Conservation (phyloP, 805 yeast species). For the Scheffersomyces lignosus region DNA sequence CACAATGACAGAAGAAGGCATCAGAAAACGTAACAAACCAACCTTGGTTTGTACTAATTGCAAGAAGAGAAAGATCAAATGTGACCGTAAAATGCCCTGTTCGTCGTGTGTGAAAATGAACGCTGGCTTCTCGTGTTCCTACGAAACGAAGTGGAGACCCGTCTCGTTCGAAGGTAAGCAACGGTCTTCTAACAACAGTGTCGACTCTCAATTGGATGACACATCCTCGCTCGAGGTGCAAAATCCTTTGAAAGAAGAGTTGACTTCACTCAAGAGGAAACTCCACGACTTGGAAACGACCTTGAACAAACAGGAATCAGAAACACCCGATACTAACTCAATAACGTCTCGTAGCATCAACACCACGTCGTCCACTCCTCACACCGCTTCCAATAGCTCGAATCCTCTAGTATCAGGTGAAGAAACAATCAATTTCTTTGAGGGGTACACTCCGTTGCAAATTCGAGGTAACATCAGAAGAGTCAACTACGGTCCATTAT, state of each 20-base stretch:
- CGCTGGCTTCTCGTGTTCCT: conserved; percentile 16
- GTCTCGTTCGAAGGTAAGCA: neutral
- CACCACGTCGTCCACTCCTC: neutral
- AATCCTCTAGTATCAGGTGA: neutral
- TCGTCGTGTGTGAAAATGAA: conserved; percentile 24
- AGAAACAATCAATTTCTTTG: conserved; percentile 21
- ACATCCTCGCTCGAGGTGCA: neutral
- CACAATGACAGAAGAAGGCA: conserved; percentile 5
- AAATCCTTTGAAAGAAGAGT: neutral
- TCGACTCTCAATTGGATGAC: too few relatives aligned
- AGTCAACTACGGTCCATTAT: conserved; percentile 37
- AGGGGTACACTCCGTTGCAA: conserved; percentile 28
- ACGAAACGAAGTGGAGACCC: conserved; percentile 18
- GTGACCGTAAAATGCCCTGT: conserved; percentile 29
- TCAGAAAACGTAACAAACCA: conserved; percentile 19
- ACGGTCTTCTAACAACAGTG: too few relatives aligned
- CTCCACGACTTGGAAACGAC: neutral
- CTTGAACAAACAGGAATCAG: neutral
- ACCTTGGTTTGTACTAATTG: conserved; percentile 31
- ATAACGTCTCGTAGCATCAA: neutral
- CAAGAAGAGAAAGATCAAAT: conserved; percentile 31
- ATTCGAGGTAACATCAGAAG: conserved; percentile 29
- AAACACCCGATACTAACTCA: neutral
- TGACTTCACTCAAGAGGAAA: neutral
- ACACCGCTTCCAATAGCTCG: neutral